Percentiles rank a stretch among this genome's conserved stretches.
These are phyloP conservation scores for Podospora appendiculata DNA, from an alignment of 495 filamentous ascomycete genomes.

Conservation along the genomic window DNA sequence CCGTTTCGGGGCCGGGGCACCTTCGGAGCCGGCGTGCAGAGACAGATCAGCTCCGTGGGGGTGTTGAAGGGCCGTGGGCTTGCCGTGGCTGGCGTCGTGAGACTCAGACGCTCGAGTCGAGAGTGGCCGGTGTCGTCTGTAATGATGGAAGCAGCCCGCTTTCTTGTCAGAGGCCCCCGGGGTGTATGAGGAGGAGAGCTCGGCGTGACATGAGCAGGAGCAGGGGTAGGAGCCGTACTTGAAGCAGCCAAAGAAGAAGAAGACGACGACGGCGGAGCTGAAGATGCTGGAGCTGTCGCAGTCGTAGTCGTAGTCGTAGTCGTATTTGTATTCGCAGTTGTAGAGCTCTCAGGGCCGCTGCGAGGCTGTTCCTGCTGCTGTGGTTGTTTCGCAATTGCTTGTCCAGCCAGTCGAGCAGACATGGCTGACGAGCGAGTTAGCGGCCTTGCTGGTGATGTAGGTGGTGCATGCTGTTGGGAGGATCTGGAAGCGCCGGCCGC, in stretches of 20 bases:
- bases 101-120: conserved; percentile 30
- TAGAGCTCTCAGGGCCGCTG: neutral
- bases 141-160: conserved; percentile 42
- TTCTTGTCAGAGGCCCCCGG: conserved; percentile 26
- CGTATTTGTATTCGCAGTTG: neutral
- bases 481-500: conserved; percentile 4
- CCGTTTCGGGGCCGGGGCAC: conserved; percentile 93
- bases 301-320: neutral
- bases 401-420: neutral
- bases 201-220: neutral
- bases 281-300: neutral
- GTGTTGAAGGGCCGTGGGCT: conserved; percentile 17
- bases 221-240: neutral
- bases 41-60: conserved; percentile 54
- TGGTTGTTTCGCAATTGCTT: neutral
- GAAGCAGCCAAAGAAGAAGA: neutral
- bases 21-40: conserved; percentile 89
- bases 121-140: conserved; percentile 36
- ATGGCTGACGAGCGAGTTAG: neutral
- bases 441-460: neutral
- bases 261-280: neutral
- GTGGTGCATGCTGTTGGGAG: neutral
- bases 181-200: neutral
- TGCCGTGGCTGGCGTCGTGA: conserved; percentile 19
- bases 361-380: conserved; percentile 1